Percentiles rank a stretch among this genome's conserved stretches.
Conservation (phyloP, 352 stramenopile species). For the Globisporangium recalcitrans region DNA sequence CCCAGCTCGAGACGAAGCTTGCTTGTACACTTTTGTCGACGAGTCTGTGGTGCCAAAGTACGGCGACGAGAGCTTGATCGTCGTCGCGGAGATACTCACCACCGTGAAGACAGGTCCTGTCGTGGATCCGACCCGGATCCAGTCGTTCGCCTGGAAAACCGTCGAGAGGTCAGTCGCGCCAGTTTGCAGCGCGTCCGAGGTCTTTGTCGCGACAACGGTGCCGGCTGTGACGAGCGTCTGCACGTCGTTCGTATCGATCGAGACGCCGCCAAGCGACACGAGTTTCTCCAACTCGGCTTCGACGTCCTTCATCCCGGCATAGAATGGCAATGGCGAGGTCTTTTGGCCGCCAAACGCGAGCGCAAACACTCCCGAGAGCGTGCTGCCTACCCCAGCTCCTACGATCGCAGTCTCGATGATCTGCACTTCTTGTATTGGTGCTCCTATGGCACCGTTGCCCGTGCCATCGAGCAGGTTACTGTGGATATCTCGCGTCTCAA, state of each 20-base stretch:
- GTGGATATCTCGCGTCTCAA: slow-evolving; percentile 90
- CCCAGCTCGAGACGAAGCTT: slow-evolving; percentile 37
- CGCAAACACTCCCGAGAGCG: slow-evolving; percentile 68
- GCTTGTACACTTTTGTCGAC: slow-evolving; percentile 78
- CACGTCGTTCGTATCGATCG: slow-evolving; percentile 87
- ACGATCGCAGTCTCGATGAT: slow-evolving; percentile 85
- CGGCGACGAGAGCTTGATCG: slow-evolving; percentile 84
- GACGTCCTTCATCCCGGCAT: slow-evolving; percentile 75
- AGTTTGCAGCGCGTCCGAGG: slow-evolving; percentile 65
- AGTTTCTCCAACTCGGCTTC: slow-evolving; percentile 82
- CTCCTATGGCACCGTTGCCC: slow-evolving; percentile 41
- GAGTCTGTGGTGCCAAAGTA: slow-evolving; percentile 63
- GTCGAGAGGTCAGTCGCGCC: slow-evolving; percentile 40
- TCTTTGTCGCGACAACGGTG: slow-evolving; percentile 71
- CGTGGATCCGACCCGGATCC: slow-evolving; percentile 86
- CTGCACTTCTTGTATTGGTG: slow-evolving; percentile 84
- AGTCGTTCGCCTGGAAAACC: slow-evolving; percentile 83
- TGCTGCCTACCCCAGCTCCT: slow-evolving; percentile 19
- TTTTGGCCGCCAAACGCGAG: slow-evolving; percentile 63
- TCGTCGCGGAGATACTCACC: slow-evolving; percentile 43
- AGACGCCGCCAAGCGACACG: slow-evolving; percentile 74
- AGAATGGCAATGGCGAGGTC: slow-evolving; percentile 44
- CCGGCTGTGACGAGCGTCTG: slow-evolving; percentile 50
- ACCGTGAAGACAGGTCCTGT: slow-evolving; percentile 87
- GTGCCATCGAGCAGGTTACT: slow-evolving; percentile 88